These are phyloP conservation scores for Tripterygium wilfordii DNA, from an alignment of 177 flowering plant species.

Conservation along the genomic window DNA sequence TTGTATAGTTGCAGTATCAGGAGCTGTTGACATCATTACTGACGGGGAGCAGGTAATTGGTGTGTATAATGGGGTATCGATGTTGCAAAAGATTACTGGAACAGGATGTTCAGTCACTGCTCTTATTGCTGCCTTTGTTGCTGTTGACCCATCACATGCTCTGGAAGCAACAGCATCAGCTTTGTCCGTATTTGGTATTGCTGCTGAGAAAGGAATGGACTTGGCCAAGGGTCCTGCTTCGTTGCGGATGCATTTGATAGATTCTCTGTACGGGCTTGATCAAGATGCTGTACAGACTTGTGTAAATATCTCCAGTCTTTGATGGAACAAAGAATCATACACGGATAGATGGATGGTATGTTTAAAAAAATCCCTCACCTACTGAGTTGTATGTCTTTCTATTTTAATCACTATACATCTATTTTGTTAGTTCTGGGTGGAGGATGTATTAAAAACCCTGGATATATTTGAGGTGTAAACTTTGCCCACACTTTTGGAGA, in stretches of 20 bases:
- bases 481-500: too few relatives aligned
- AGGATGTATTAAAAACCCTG: too few relatives aligned
- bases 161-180: constrained; percentile 84
- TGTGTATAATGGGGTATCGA: constrained; percentile 69
- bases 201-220: constrained; percentile 77
- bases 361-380: too few relatives aligned
- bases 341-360: too few relatives aligned
- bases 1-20: constrained; percentile 76
- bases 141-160: constrained; percentile 50
- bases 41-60: constrained; percentile 69
- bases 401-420: too few relatives aligned
- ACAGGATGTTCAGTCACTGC: constrained; percentile 94
- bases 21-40: constrained; percentile 79
- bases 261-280: constrained; percentile 72
- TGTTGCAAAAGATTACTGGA: constrained; percentile 84
- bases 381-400: too few relatives aligned
- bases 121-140: constrained; percentile 87
- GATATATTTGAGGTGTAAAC: too few relatives aligned
- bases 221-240: constrained; percentile 88
- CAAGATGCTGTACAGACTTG: constrained; percentile 34
- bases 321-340: too few relatives aligned
- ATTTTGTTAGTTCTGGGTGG: too few relatives aligned
- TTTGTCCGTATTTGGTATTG: constrained; percentile 75
- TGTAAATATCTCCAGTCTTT: constrained; percentile 34
- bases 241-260: constrained; percentile 77